phyloP scores from a whole-genome alignment of 2,329 filamentous ascomycete genomes.

The Diplodia intermedia region DNA sequence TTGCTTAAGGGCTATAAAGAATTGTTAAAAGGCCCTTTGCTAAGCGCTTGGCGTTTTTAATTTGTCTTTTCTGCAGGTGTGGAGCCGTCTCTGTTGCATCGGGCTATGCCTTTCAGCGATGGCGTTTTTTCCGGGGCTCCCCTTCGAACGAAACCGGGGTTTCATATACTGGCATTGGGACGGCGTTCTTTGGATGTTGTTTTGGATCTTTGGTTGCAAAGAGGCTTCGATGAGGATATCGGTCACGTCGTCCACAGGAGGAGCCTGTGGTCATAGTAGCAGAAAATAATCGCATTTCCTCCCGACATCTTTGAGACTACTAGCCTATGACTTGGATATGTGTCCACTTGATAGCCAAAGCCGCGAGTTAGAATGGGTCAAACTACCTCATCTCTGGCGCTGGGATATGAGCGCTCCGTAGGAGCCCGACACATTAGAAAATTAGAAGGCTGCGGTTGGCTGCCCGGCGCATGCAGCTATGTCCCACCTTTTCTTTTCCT shows the following conservation, averaged over 20 bases:
- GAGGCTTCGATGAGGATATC: background rate
- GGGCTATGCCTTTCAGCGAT: slow-evolving; percentile 15
- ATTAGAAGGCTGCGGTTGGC: too few species aligned
- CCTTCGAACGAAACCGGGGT: background rate
- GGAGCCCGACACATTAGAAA: too few species aligned
- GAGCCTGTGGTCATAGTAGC: background rate
- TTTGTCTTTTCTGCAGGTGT: background rate
- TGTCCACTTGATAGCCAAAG: background rate
- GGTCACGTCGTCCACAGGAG: background rate
- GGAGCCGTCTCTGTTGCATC: background rate
- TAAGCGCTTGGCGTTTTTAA: background rate
- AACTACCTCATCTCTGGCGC: too few species aligned
- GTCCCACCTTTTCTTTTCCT: too few species aligned
- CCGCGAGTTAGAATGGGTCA: too few species aligned
- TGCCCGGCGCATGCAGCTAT: too few species aligned
- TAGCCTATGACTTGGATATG: background rate
- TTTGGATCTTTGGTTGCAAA: background rate
- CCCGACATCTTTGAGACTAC: background rate
- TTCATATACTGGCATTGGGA: slow-evolving; percentile 7
- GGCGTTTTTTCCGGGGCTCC: background rate
- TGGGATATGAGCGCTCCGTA: too few species aligned
- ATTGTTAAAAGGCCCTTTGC: background rate
- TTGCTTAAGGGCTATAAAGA: background rate
- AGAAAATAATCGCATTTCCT: background rate
- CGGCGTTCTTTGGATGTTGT: slow-evolving; percentile 12